These are phyloP conservation scores for Aeschynomene evenia DNA, from an alignment of 306 rosid species.

Conservation along the genomic window DNA sequence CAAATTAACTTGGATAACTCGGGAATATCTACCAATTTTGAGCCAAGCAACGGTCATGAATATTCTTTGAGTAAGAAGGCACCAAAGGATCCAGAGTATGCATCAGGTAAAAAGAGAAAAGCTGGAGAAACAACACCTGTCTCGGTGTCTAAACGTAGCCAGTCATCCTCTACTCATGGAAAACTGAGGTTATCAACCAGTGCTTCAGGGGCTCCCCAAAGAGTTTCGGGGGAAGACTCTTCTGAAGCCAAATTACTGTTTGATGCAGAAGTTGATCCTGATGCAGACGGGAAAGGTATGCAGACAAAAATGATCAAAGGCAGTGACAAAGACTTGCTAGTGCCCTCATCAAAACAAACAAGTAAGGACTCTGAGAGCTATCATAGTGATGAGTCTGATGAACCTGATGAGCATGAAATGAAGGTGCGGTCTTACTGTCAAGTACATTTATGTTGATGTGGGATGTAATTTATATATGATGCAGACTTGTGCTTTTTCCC, in stretches of 20 bases:
- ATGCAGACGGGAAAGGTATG: conserved; percentile 39
- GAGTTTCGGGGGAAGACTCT: conserved; percentile 44
- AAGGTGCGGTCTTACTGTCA: conserved; percentile 44
- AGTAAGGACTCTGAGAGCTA: conserved; percentile 43
- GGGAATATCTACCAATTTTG: conserved; percentile 57
- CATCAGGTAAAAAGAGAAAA: conserved; percentile 56
- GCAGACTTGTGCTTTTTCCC: conserved; percentile 22
- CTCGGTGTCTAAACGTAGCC: conserved; percentile 60
- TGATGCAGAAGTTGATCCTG: conserved; percentile 40
- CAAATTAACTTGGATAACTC: conserved; percentile 65
- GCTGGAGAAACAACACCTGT: conserved; percentile 43
- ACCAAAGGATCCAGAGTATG: conserved; percentile 36
- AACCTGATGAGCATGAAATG: conserved; percentile 51
- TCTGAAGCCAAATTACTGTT: conserved; percentile 31
- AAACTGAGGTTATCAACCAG: conserved; percentile 48
- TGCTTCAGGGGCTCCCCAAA: conserved; percentile 42
- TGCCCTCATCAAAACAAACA: conserved; percentile 56
- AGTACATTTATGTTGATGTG: conserved; percentile 15
- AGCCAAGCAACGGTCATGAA: conserved; percentile 77
- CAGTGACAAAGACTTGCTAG: conserved; percentile 48
- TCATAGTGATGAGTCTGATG: conserved; percentile 43
- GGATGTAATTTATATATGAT: conserved; percentile 16
- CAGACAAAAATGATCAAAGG: conserved; percentile 47
- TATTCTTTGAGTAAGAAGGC: conserved; percentile 44
- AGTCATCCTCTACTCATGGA: conserved; percentile 50